Base-by-base conservation (phyloP, 2,329 filamentous ascomycete genomes). In the Stromatinia cepivora region DNA sequence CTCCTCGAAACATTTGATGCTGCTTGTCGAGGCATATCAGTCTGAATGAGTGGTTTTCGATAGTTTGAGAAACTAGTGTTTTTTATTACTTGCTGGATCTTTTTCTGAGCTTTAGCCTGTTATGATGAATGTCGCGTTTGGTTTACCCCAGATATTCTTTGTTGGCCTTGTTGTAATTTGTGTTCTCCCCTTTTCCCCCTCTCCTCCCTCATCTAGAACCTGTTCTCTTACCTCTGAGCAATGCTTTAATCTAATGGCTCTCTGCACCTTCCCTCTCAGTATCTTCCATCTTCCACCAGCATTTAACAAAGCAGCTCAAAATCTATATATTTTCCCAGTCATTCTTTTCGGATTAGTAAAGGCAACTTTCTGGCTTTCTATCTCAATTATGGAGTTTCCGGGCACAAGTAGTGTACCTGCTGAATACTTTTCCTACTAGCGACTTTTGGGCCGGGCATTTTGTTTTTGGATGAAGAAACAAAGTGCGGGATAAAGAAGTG, bases 21-120 rank as follows among this genome's bases (percentile, higher is more conserved):
- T 1, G 86, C 3, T 94, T 42, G 87, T 93, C 7, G 86, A 90
- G 75, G 91, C 91, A 0, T 87, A 93, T 1, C 83, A 88, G 72
- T 92, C 90, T 71, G 91, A 91, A 0, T 85, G 91, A 17, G 86
- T 92, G 7, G 89, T 93, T n/a, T 93, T 91, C 79, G 89, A 93
- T 78, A 93, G 93, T 74, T 80, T 93, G 65, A 91, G 92, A 78
- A 93, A 94, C 85, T 0, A 86, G 88, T 70, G 81, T 83, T 34
- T 88, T 88, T 80, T 88, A 0, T 82, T 88, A 0, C 86, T 86
- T 0, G 87, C 86, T 0, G 86, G 86, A n/a, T 82, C 81, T 13
- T 88, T 88, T 77, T 84, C 83, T 42, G 86, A 88, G 71, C 84
- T 88, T 73, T 76, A 82, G 85, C 86, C 86, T 0, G 84, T 88